phyloP scores from a whole-genome alignment of 2,329 filamentous ascomycete genomes.

The Lachnellula arida region DNA sequence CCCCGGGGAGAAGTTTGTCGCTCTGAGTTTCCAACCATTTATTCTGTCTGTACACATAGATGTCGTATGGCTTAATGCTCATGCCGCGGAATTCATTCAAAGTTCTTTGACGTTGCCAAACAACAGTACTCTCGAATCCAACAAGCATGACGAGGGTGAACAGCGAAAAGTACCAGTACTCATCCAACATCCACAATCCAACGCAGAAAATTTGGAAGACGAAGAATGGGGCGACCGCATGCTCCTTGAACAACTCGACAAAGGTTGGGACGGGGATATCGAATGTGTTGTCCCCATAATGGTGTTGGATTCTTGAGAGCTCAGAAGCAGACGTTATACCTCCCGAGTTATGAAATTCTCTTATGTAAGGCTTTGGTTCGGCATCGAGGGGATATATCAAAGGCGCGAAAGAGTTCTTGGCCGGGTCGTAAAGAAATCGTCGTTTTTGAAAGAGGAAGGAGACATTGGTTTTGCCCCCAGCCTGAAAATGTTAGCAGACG shows the following conservation, averaged over 20 bases:
- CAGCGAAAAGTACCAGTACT: conserved; percentile 99
- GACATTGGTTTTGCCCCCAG: conserved; percentile 67
- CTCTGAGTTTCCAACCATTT: conserved; percentile 87
- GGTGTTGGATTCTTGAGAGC: conserved; percentile 73
- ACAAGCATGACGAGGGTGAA: conserved; percentile 99
- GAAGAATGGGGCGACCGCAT: conserved; percentile 97
- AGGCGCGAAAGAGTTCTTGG: conserved; percentile 71
- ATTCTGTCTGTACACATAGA: conserved; percentile 82
- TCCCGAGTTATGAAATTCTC: conserved; percentile 71
- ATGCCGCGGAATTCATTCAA: conserved; percentile 96
- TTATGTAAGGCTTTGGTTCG: conserved; percentile 76
- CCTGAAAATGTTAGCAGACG: conserved; percentile 38
- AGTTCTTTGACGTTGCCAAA: conserved; percentile 97
- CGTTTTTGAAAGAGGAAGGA: conserved; percentile 99
- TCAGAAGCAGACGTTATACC: conserved; percentile 73
- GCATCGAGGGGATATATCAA: conserved; percentile 78
- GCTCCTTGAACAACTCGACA: conserved; percentile 93
- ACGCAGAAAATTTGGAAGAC: conserved; percentile 99
- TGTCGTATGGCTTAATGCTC: conserved; percentile 98
- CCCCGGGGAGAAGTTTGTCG: conserved; percentile 87
- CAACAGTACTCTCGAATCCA: conserved; percentile 94
- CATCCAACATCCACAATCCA: conserved; percentile 95
- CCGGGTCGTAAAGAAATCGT: conserved; percentile 78
- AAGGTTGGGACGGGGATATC: conserved; percentile 97
- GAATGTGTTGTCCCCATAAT: conserved; percentile 95